A percentile compares a stretch with the other conserved stretches of the same genome.
phyloP scores from a whole-genome alignment of 73 alveolate species.

The Paramecium sonneborni region DNA sequence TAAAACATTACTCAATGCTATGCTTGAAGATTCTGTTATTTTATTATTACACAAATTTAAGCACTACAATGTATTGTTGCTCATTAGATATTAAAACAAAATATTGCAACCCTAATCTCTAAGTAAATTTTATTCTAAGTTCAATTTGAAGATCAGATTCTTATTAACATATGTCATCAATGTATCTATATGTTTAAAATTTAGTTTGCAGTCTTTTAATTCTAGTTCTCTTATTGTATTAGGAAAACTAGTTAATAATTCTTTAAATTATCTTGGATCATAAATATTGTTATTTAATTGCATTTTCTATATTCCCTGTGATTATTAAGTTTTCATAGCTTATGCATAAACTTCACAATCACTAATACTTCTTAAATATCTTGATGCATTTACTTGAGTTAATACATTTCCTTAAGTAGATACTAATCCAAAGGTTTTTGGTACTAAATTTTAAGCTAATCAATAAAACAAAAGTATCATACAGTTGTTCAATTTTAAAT shows the following conservation, averaged over 20 bases:
- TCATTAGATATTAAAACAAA: neutral
- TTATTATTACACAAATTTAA: neutral
- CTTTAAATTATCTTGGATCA: neutral
- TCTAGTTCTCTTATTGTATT: neutral
- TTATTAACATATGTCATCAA: neutral
- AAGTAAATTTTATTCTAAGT: neutral
- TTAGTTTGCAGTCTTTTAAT: constrained; percentile 21
- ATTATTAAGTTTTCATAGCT: neutral
- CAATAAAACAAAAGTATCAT: neutral
- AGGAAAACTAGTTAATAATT: neutral
- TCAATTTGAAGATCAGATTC: neutral
- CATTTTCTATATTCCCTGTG: neutral
- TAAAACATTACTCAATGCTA: neutral
- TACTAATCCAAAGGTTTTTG: constrained; percentile 41
- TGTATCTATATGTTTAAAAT: neutral
- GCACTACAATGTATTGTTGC: neutral
- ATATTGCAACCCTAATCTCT: neutral
- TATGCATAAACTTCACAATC: neutral
- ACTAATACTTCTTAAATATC: neutral
- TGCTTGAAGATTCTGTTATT: neutral
- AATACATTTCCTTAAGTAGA: neutral
- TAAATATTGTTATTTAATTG: neutral
- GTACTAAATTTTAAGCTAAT: neutral
- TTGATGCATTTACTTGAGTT: neutral
- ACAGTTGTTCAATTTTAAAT: constrained; percentile 9